A percentile compares a stretch with the other conserved stretches of the same genome.
Conservation (phyloP, 257 asterid species). For the Solanum virginianum region DNA sequence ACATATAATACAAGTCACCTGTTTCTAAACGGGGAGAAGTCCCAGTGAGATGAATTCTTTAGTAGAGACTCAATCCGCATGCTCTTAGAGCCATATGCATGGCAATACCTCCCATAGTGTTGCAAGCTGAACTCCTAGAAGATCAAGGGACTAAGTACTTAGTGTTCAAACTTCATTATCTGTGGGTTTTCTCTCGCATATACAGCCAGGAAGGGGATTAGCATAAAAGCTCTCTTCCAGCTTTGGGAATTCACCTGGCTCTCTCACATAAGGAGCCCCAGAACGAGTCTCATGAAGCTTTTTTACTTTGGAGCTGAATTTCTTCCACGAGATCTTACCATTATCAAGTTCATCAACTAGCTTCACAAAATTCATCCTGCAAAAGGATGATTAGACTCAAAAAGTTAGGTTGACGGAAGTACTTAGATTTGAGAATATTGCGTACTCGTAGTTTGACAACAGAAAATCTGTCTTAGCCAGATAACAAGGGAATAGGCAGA, state of each 20-base stretch:
- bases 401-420: neutral
- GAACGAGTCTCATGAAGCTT: slow-evolving; percentile 54
- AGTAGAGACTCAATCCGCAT: neutral
- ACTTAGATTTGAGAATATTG: neutral
- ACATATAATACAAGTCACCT: neutral
- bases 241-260: slow-evolving; percentile 78
- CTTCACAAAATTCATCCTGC: slow-evolving; percentile 77
- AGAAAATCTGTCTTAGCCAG: neutral
- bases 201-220: slow-evolving; percentile 84
- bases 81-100: neutral
- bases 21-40: neutral
- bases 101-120: neutral
- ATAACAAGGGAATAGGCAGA: neutral
- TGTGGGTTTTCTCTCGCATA: slow-evolving; percentile 56
- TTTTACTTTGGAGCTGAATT: slow-evolving; percentile 63
- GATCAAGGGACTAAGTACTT: neutral
- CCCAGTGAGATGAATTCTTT: neutral
- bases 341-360: slow-evolving; percentile 69
- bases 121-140: neutral
- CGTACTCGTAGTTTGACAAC: neutral
- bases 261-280: slow-evolving; percentile 87
- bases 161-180: neutral
- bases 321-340: slow-evolving; percentile 70
- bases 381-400: neutral
- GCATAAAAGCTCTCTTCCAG: slow-evolving; percentile 93